Base-by-base conservation (phyloP, 2,329 filamentous ascomycete species). In the Immersiporthe knoxdaviesiana region DNA sequence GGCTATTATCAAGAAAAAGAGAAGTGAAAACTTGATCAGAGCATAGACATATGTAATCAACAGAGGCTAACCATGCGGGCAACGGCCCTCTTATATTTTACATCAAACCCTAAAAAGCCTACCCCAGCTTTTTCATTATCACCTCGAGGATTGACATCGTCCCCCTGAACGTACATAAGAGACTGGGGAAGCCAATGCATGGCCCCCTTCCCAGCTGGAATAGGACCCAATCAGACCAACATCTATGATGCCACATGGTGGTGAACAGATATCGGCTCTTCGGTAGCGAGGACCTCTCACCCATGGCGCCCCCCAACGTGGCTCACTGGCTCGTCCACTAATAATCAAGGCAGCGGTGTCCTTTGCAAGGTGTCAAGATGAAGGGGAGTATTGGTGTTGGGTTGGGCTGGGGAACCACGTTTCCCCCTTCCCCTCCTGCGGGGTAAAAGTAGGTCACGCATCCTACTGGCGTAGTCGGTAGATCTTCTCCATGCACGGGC, bases 371-470 rank as follows among this genome's bases (percentile, higher is more conserved):
- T 47, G 41, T 47, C 6, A 21, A 47, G 18, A n/a, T n/a, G n/a
- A n/a, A n/a, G n/a, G n/a, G n/a, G n/a, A n/a, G n/a, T n/a, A n/a
- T n/a, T n/a, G n/a, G 41, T 47, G 41, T 21, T 47, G 41, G 41
- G 41, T 7, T 47, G 41, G 41, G 44, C 21, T 47, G 21, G 44
- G 44, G 41, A n/a, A n/a, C 21, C 44, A 2, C n/a, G n/a, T 47
- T 8, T 56, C 18, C 8, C 12, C n/a, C n/a, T n/a, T n/a, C 24
- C 24, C 52, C 5, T 30, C 14, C 27, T 56, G 52, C 52, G 52
- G 52, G 52, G 52, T 47, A 47, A 47, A 47, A 47, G 44, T 56
- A 56, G 52, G 52, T 56, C 52, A 54, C 50, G 50, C 50, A 56
- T 27, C 52, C 52, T 18, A 27, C 52, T 30, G 24, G 14, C 52